phyloP scores from a whole-genome alignment of 768 basidiomycete genomes.

The Russula emetica region DNA sequence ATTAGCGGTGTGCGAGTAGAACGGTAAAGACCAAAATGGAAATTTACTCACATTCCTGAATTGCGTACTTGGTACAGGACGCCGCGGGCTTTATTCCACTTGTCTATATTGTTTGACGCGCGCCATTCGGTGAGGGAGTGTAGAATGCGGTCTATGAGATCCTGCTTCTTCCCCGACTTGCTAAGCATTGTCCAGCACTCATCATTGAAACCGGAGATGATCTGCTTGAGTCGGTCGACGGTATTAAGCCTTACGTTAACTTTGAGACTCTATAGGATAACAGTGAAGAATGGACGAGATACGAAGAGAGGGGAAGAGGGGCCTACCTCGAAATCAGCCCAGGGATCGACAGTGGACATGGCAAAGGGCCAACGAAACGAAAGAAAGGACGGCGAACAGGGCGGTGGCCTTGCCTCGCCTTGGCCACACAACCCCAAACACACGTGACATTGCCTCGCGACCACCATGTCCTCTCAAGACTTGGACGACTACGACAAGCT shows the following conservation, averaged over 20 bases:
- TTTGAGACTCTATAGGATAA: constrained; percentile 52
- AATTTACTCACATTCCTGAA: constrained; percentile 57
- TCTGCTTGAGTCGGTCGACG: constrained; percentile 81
- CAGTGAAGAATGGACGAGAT: constrained; percentile 8
- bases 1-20: not conserved
- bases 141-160: constrained; percentile 74
- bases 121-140: constrained; percentile 58
- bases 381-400: constrained; percentile 45
- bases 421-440: constrained; percentile 36
- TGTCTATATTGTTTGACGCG: constrained; percentile 50
- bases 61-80: constrained; percentile 64
- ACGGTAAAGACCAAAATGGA: constrained; percentile 12
- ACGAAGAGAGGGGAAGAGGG: not conserved
- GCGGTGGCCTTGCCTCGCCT: constrained; percentile 5
- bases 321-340: constrained; percentile 73
- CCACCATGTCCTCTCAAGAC: constrained; percentile 17
- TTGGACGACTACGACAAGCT: constrained; percentile 66
- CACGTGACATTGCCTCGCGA: constrained; percentile 15
- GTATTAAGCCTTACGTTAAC: constrained; percentile 72
- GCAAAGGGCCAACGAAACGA: constrained; percentile 9
- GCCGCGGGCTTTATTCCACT: constrained; percentile 64
- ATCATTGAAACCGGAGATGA: constrained; percentile 72
- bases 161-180: constrained; percentile 83
- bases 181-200: constrained; percentile 64
- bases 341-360: constrained; percentile 62